phyloP scores from a whole-genome alignment of 176 grass and related monocot genomes.

The Eremochloa ophiuroides region DNA sequence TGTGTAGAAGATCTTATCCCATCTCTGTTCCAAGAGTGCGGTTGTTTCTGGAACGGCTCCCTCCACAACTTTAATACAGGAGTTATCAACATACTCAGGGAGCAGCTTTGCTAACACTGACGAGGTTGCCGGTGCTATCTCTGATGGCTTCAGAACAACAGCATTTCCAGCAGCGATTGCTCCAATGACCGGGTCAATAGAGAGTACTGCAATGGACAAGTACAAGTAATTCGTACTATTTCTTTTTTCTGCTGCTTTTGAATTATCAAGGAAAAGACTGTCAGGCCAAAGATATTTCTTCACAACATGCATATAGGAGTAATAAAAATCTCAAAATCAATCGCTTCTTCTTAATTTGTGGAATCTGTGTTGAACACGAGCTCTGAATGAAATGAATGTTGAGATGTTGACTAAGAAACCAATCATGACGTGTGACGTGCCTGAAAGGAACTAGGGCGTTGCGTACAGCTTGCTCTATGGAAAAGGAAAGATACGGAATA shows the following conservation, averaged over 20 bases:
- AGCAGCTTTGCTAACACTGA: constrained; percentile 64
- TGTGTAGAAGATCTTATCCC: constrained; percentile 99
- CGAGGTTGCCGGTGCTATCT: constrained; percentile 77
- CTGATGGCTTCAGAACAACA: constrained; percentile 89
- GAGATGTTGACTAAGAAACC: constrained; percentile 3
- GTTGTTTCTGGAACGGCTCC: constrained; percentile 65
- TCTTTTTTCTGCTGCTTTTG: no score
- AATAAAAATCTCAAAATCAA: no score
- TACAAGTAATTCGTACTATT: neutral
- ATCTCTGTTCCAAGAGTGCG: constrained; percentile 71
- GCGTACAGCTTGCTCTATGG: neutral
- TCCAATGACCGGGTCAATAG: constrained; percentile 81
- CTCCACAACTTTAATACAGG: constrained; percentile 90
- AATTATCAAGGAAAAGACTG: neutral
- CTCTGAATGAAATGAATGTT: neutral
- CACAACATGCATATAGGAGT: neutral
- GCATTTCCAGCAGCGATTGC: constrained; percentile 85
- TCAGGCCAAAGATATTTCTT: neutral
- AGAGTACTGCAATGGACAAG: constrained; percentile 48
- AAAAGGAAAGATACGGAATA: constrained; percentile 8
- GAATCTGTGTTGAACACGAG: neutral
- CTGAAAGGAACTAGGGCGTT: neutral
- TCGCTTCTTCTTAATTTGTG: neutral
- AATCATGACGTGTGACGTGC: neutral
- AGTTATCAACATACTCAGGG: constrained; percentile 80